A percentile compares a stretch with the other conserved stretches of the same genome.
Evolutionary conservation across 2,329 filamentous ascomycete species (phyloP).

Genomic region (Fusarium verticillioides): DNA sequence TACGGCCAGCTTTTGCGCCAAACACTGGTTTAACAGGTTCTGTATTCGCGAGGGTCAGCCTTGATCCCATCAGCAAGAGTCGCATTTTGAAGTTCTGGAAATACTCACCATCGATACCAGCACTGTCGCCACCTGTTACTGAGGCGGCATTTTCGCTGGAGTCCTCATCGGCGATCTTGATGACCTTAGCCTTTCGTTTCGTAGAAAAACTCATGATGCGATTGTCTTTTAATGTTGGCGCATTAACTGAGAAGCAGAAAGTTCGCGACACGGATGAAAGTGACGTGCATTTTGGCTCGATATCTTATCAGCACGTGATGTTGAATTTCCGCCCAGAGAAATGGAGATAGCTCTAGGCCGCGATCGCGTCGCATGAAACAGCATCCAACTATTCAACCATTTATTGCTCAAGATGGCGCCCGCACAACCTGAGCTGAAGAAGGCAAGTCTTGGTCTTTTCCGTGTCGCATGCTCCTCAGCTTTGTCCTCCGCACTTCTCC

Average conservation of each 20-base stretch:
- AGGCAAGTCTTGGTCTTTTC: slow-evolving; percentile 67
- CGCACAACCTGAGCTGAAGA: slow-evolving; percentile 98
- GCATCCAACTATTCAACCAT: slow-evolving; percentile 40
- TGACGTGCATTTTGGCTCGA: slow-evolving; percentile 37
- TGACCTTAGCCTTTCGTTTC: slow-evolving; percentile 79
- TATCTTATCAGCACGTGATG: slow-evolving; percentile 65
- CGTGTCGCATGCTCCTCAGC: not conserved
- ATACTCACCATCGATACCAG: slow-evolving; percentile 53
- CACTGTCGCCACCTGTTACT: slow-evolving; percentile 38
- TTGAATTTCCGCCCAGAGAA: slow-evolving; percentile 41
- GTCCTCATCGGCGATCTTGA: slow-evolving; percentile 75
- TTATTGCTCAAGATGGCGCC: slow-evolving; percentile 82
- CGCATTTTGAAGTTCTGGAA: slow-evolving; percentile 26
- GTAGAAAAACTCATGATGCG: slow-evolving; percentile 64
- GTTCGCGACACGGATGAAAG: slow-evolving; percentile 27
- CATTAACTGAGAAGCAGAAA: not conserved
- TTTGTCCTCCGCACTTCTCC: too few relatives aligned
- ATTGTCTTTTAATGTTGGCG: slow-evolving; percentile 17
- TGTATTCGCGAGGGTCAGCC: slow-evolving; percentile 48
- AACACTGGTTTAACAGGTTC: slow-evolving; percentile 54
- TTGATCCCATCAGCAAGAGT: slow-evolving; percentile 50
- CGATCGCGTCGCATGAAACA: slow-evolving; percentile 46
- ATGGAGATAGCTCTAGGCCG: slow-evolving; percentile 38
- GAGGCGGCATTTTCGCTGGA: slow-evolving; percentile 22
- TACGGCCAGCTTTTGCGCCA: slow-evolving; percentile 58